phyloP scores from a whole-genome alignment of 2,329 filamentous ascomycete species.

The Ophiostoma australiae region DNA sequence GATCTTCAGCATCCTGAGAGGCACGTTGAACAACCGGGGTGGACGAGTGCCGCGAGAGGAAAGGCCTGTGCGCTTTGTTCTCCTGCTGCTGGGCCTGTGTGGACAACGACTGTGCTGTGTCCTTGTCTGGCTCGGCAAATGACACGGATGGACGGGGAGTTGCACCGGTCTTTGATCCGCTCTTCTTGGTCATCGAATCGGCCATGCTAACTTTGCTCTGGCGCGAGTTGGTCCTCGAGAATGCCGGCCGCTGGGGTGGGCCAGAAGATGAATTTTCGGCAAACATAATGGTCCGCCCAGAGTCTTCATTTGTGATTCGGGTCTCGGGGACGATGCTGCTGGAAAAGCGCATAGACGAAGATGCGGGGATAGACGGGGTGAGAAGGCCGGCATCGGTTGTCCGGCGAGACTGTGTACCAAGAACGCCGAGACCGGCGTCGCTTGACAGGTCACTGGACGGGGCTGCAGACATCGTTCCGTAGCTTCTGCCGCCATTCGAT shows the following conservation, averaged over 20 bases:
- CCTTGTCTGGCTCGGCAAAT: conserved; percentile 47
- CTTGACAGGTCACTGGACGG: conserved; percentile 1
- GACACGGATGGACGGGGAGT: conserved; percentile 43
- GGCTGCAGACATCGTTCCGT: conserved; percentile 29
- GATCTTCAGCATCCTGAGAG: neutral
- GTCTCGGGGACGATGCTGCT: conserved; percentile 69
- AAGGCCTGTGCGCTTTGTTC: conserved; percentile 37
- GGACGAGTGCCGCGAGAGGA: conserved; percentile 21
- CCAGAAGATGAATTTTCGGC: conserved; percentile 43
- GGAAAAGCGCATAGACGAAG: conserved; percentile 57
- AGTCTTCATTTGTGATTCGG: conserved; percentile 57
- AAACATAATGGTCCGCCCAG: conserved; percentile 72
- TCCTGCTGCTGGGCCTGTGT: conserved; percentile 32
- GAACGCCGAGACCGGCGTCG: neutral
- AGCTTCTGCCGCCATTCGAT: conserved; percentile 26
- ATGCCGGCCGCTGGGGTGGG: conserved; percentile 36
- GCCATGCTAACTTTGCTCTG: conserved; percentile 36
- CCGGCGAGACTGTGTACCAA: neutral
- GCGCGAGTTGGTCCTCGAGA: conserved; percentile 46
- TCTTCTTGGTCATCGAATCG: conserved; percentile 42
- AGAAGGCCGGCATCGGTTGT: neutral
- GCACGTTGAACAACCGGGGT: conserved; percentile 19
- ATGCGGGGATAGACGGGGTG: conserved; percentile 15
- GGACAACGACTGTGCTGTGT: neutral
- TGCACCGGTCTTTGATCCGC: neutral